Evolutionary conservation across 2,329 filamentous ascomycete genomes (phyloP), one percentile per base, ranked within the genome.

Genomic region (Colletotrichum sansevieriae): DNA sequence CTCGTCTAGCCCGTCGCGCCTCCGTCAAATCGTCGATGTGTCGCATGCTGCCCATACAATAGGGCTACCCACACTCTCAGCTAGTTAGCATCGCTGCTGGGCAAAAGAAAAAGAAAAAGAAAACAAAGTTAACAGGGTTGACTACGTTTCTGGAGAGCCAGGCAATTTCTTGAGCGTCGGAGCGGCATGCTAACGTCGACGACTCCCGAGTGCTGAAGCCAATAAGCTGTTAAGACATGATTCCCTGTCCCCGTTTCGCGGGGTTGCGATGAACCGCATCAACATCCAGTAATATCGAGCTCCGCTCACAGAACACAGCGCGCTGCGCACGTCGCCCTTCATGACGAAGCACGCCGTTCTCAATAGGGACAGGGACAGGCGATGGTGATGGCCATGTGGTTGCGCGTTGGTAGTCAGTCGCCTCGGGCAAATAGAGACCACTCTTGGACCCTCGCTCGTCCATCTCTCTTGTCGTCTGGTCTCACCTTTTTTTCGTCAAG

Each of bases 21-120:
- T 65, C 54, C 52, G 47, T 47, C 54, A 60, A 43, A 68, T 68
- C 65, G 54, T 47, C 62, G 54, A 68, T 68, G 47, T 44, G 54
- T 55, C 62, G 65, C 65, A 65, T 46, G 61, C 41, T 51, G 52
- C 39, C 65, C 37, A 54, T 58, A 46, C 52, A 49, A 33, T 18
- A 25, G 18, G 25, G 44, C 35, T 54, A 29, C 6, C 65, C 65
- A 51, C 57, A 35, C n/a, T 65, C 41, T 39, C 35, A 22, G 52
- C 33, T 3, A 18, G 54, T 33, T 20, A 35, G 37, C 13, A 39
- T 39, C 37, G 29, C 33, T 52, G 43, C 58, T 39, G 29, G 46
- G 57, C 39, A 55, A 29, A 55, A 57, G 44, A 44, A 57, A 46
- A 47, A 55, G 18, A 55, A 57, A 57, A 44, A 62, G 20, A 55